Conservation (phyloP, 306 rosid species). For the Gynostemma pentaphyllum region DNA sequence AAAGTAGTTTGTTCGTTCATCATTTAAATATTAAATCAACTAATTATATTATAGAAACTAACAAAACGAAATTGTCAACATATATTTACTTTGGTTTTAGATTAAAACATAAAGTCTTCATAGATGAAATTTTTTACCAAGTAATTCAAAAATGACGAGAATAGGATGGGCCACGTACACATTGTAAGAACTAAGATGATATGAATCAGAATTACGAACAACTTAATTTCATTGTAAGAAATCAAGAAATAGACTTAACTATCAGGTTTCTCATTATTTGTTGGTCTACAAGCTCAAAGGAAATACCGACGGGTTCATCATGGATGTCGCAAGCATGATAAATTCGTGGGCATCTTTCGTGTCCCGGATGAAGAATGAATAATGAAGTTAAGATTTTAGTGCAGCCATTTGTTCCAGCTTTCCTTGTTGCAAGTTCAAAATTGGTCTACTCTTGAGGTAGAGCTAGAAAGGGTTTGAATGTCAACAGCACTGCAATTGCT, state of each 20-base stretch:
- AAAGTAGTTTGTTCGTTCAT: too few species aligned
- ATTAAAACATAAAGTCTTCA: too few species aligned
- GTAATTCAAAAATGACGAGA: too few species aligned
- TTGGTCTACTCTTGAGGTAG: background rate
- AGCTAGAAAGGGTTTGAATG: constrained; percentile 26
- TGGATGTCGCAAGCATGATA: background rate
- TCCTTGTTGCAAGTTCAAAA: background rate
- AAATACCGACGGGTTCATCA: background rate
- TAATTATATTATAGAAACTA: too few species aligned
- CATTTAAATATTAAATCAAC: too few species aligned
- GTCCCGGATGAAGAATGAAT: background rate
- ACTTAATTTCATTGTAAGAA: background rate
- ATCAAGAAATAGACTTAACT: background rate
- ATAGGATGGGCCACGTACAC: too few species aligned
- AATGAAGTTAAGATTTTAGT: background rate
- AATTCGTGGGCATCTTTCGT: background rate
- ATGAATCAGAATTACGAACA: background rate
- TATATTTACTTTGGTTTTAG: too few species aligned
- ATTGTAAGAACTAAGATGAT: background rate
- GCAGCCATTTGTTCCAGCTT: background rate
- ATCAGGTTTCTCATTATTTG: background rate
- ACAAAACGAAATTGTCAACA: too few species aligned
- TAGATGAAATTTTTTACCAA: too few species aligned
- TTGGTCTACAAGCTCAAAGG: background rate
- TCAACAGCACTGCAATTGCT: constrained; percentile 30